Percentiles rank a stretch among this genome's conserved stretches.
Evolutionary conservation across 2,329 filamentous ascomycete genomes (phyloP).

Genomic region (Penicillium expansum): DNA sequence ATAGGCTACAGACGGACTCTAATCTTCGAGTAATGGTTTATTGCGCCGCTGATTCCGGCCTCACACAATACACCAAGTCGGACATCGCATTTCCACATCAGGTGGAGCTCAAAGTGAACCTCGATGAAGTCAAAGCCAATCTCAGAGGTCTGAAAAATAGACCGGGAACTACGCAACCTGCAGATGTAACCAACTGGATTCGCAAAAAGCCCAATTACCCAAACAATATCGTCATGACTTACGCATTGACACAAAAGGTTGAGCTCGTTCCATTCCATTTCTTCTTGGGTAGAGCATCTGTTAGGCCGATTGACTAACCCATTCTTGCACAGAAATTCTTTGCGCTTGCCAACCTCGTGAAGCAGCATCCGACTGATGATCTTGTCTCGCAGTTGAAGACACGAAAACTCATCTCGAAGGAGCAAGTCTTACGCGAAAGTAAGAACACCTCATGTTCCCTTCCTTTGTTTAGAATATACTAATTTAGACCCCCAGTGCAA

Average conservation of each 20-base stretch:
- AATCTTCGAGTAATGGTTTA: constrained; percentile 76
- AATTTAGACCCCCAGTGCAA: constrained; percentile 57
- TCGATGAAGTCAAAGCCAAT: constrained; percentile 86
- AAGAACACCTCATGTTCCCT: constrained; percentile 22
- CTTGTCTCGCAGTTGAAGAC: constrained; percentile 66
- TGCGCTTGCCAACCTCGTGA: constrained; percentile 72
- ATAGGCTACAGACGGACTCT: constrained; percentile 59
- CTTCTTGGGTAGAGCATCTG: neutral
- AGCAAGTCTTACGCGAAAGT: constrained; percentile 82
- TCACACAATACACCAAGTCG: constrained; percentile 55
- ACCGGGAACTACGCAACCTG: constrained; percentile 87
- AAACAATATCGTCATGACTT: constrained; percentile 82
- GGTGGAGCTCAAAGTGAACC: constrained; percentile 87
- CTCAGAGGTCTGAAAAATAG: constrained; percentile 93
- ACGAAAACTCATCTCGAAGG: constrained; percentile 72
- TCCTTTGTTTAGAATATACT: constrained; percentile 16
- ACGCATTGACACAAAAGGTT: constrained; percentile 86
- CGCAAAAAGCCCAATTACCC: constrained; percentile 65
- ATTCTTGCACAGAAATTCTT: constrained; percentile 61
- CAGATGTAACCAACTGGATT: constrained; percentile 79
- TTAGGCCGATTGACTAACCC: neutral
- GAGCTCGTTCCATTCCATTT: constrained; percentile 27
- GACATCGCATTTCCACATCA: constrained; percentile 90
- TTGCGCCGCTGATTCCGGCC: constrained; percentile 64
- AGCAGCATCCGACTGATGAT: constrained; percentile 66